Evolutionary conservation across 2,329 filamentous ascomycete genomes (phyloP).

Genomic region (Epichloe hybrida): DNA sequence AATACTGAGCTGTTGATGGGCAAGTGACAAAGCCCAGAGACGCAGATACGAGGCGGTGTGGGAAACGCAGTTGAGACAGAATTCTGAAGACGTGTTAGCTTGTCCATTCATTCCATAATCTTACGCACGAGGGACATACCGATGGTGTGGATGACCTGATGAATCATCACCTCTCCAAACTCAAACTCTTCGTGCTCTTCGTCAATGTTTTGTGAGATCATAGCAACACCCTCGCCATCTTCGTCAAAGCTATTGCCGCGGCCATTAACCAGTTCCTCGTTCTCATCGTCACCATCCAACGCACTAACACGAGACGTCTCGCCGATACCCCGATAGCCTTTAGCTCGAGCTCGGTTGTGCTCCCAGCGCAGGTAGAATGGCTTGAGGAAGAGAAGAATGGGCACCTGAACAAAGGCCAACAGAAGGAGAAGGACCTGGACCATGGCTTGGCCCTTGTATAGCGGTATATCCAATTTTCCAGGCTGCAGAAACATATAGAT

Average conservation of each 20-base stretch:
- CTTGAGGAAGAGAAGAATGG: slow-evolving; percentile 85
- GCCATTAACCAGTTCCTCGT: slow-evolving; percentile 36
- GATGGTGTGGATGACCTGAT: slow-evolving; percentile 97
- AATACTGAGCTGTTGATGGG: slow-evolving; percentile 92
- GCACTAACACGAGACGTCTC: slow-evolving; percentile 81
- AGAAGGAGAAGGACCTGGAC: slow-evolving; percentile 72
- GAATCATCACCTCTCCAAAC: slow-evolving; percentile 94
- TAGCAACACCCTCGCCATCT: slow-evolving; percentile 69
- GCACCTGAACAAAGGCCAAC: slow-evolving; percentile 74
- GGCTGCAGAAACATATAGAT: slow-evolving; percentile 99
- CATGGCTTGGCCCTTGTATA: slow-evolving; percentile 64
- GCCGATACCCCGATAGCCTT: slow-evolving; percentile 86
- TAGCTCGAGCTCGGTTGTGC: slow-evolving; percentile 74
- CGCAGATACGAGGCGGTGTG: slow-evolving; percentile 97
- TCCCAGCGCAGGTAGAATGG: slow-evolving; percentile 90
- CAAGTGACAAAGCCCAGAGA: slow-evolving; percentile 93
- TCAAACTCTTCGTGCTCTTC: slow-evolving; percentile 95
- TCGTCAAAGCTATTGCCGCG: slow-evolving; percentile 46
- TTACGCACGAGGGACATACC: slow-evolving; percentile 40
- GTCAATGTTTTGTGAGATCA: slow-evolving; percentile 76
- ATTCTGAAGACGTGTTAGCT: slow-evolving; percentile 47
- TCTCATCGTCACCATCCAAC: slow-evolving; percentile 75
- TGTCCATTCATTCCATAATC: neutral
- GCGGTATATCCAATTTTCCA: slow-evolving; percentile 54
- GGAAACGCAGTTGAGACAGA: slow-evolving; percentile 97